Conservation (phyloP, 2,329 filamentous ascomycete species). For the Colletotrichum graminicola region DNA sequence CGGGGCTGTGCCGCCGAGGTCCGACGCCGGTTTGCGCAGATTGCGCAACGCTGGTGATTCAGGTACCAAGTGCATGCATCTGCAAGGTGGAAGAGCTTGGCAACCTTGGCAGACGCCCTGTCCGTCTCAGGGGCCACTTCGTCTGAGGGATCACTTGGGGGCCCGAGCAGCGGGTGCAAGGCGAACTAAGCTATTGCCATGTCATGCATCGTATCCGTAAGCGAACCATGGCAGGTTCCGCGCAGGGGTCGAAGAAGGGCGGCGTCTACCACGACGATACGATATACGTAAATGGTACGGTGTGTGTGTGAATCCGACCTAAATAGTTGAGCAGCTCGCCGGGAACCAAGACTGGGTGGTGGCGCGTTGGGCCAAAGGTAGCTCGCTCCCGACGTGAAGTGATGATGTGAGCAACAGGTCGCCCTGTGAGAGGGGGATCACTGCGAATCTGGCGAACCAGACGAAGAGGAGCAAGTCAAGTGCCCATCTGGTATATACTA, state of each 20-base stretch:
- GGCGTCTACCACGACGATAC: background rate
- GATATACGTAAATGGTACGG: background rate
- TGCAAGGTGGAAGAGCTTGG: slow-evolving; percentile 14
- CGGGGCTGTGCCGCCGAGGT: background rate
- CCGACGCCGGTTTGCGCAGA: background rate
- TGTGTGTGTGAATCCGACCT: background rate
- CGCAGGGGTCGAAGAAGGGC: background rate
- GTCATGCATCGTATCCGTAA: background rate
- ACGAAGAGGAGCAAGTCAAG: too few species aligned
- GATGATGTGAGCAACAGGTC: background rate
- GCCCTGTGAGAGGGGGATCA: too few species aligned
- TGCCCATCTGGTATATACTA: too few species aligned
- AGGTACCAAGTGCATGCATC: slow-evolving; percentile 23
- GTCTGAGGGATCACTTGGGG: background rate
- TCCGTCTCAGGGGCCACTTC: slow-evolving; percentile 8
- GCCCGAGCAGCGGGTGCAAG: slow-evolving; percentile 6
- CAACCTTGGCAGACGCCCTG: slow-evolving; percentile 28
- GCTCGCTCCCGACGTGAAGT: slow-evolving; percentile 3
- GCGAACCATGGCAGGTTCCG: background rate
- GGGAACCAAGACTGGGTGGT: slow-evolving; percentile 12
- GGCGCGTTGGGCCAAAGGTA: slow-evolving; percentile 6
- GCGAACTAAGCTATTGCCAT: background rate
- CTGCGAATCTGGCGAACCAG: too few species aligned
- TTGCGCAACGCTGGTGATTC: slow-evolving; percentile 17
- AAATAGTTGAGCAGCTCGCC: background rate